Percentiles rank a stretch among this genome's conserved stretches.
phyloP scores from a whole-genome alignment of 768 basidiomycete genomes.

The Pleurotus sapidus region DNA sequence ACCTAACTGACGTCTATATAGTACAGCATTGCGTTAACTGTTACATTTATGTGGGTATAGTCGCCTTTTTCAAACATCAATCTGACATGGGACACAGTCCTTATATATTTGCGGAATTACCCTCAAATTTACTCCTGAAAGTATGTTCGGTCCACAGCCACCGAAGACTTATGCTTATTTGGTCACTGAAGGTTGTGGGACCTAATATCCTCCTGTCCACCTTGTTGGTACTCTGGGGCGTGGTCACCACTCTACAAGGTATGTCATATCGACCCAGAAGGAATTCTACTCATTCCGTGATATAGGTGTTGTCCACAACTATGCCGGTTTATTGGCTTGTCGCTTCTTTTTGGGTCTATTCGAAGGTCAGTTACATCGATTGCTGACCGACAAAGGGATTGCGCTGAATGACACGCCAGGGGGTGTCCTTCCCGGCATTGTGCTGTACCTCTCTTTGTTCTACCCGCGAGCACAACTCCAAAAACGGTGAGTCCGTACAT shows the following conservation, averaged over 20 bases:
- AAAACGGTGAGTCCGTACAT: slow-evolving; percentile 43
- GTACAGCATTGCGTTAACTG: slow-evolving; percentile 31
- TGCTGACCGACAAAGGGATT: slow-evolving; percentile 15
- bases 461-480: slow-evolving; percentile 24
- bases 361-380: slow-evolving; percentile 30
- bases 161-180: too few species aligned
- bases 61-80: not conserved
- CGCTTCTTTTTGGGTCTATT: slow-evolving; percentile 46
- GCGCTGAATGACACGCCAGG: slow-evolving; percentile 19
- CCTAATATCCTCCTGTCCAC: slow-evolving; percentile 40
- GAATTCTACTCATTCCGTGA: not conserved
- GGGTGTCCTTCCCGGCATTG: slow-evolving; percentile 20
- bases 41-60: slow-evolving; percentile 19
- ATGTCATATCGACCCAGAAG: not conserved
- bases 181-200: slow-evolving; percentile 27
- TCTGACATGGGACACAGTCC: slow-evolving; percentile 9
- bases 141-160: slow-evolving; percentile 14
- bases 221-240: slow-evolving; percentile 41
- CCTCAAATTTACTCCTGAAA: slow-evolving; percentile 35
- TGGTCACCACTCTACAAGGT: slow-evolving; percentile 40
- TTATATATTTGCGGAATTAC: slow-evolving; percentile 34
- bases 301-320: slow-evolving; percentile 32
- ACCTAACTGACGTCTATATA: slow-evolving; percentile 17
- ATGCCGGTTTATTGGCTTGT: slow-evolving; percentile 41
- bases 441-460: slow-evolving; percentile 36